phyloP scores from a whole-genome alignment of 2,329 filamentous ascomycete species.

The Lachnum nothofagi region DNA sequence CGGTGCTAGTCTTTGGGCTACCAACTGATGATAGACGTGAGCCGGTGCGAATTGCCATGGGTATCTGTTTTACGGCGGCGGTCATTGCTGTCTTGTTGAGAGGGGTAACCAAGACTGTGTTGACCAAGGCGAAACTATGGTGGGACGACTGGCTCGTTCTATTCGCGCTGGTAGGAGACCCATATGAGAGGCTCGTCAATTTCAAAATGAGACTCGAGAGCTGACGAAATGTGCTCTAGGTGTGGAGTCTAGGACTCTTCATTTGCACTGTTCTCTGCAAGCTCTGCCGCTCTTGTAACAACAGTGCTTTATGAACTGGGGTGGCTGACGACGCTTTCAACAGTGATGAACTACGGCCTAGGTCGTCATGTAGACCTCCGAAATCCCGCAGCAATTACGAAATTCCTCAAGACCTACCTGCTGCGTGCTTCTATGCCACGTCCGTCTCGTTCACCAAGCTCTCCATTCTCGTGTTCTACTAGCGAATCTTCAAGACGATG shows the following conservation, averaged over 20 bases:
- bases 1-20: too few relatives aligned
- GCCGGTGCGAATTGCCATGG: too few relatives aligned
- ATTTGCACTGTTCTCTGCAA: not conserved
- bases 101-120: too few relatives aligned
- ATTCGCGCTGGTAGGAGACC: not conserved
- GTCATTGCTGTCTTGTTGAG: too few relatives aligned
- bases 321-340: too few relatives aligned
- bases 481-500: slow-evolving; percentile 6
- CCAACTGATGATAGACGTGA: too few relatives aligned
- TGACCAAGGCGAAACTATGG: too few relatives aligned
- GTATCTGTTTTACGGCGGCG: too few relatives aligned
- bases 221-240: too few relatives aligned
- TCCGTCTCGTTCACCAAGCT: slow-evolving; percentile 7
- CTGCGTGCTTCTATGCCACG: slow-evolving; percentile 5
- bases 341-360: not conserved
- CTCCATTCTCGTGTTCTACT: slow-evolving; percentile 9
- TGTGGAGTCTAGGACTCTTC: not conserved
- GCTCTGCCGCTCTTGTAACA: too few relatives aligned
- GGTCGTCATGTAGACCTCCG: not conserved
- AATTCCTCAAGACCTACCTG: not conserved
- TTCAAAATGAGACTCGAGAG: too few relatives aligned
- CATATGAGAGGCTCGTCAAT: not conserved
- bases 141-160: slow-evolving; percentile 1
- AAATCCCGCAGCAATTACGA: not conserved
- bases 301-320: too few relatives aligned